Conservation (phyloP, 305 asterid genomes). For the Rubia balearica region DNA sequence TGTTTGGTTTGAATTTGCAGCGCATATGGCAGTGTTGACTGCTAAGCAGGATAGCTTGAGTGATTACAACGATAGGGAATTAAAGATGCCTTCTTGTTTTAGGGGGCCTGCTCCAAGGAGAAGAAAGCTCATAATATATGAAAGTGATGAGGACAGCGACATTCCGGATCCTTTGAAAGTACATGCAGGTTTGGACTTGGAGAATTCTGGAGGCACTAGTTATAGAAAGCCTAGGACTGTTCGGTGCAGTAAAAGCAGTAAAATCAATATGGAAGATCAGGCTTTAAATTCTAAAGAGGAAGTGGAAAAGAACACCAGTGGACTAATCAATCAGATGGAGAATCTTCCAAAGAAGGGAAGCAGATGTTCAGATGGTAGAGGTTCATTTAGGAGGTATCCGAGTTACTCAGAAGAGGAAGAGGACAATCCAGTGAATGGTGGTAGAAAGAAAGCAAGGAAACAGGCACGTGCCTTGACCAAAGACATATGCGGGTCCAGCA, state of each 20-base stretch:
- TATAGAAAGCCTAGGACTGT: constrained; percentile 1
- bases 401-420: neutral
- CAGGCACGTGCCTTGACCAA: neutral
- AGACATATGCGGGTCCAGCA: neutral
- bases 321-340: neutral
- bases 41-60: constrained; percentile 4
- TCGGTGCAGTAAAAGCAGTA: neutral
- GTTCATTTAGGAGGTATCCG: neutral
- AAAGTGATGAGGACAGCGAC: constrained; percentile 15
- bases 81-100: neutral
- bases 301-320: neutral
- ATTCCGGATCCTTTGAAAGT: neutral
- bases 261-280: neutral
- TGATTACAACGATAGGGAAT: neutral
- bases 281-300: neutral
- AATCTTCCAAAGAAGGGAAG: constrained; percentile 7
- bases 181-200: neutral
- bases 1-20: constrained; percentile 10
- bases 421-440: neutral
- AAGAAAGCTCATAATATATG: constrained; percentile 11
- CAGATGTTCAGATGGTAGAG: constrained; percentile 4
- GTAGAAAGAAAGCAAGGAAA: constrained; percentile 1
- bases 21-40: constrained; percentile 14
- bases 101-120: neutral
- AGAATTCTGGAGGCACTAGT: neutral